Evolutionary conservation across 345 rosid genomes (phyloP), one percentile per base, ranked within the genome.

Genomic region (Punica granatum): DNA sequence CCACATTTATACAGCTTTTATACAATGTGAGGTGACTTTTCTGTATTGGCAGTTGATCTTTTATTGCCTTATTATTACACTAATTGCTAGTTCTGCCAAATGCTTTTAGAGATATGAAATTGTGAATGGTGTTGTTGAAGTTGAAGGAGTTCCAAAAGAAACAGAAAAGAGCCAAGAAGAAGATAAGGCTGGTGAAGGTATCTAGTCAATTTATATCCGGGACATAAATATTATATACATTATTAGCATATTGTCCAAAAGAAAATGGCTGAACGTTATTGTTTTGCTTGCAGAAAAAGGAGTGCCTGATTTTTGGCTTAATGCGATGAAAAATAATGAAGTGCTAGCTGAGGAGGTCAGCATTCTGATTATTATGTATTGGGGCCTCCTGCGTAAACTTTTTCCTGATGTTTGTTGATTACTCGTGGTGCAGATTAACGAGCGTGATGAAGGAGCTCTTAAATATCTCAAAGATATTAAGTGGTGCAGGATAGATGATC

Each of bases 261-360:
- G 31, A 4, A 23, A 13, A 11, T 35, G 43, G 19, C 34, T 63
- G 37, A 62, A 60, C 2, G n/a, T n/a, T 32, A 7, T 0, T 39
- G 53, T 33, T 59, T 58, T 41, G 6, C 16, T 44, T 31, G 73
- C 85, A 92, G 99, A 83, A 69, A 90, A 90, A 80, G 98, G 98
- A 75, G 98, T 95, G 23, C 99, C 99, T 23, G 85, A 87, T 42
- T 95, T 95, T 73, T 95, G 99, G 99, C 88, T 90, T 25, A 79
- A 41, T 68, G 98, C 98, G 16, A 79, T 95, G 92, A 95, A 90
- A 79, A 95, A 88, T 76, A 95, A 95, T 77, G 99, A 92, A 70
- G 96, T 92, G 46, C 79, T 90, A 6, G 80, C 83, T 44, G 96
- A 92, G 66, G 99, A 92, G 97, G 98, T 90, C 53, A 3, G 81